Base-by-base conservation (phyloP, 164 flowering plant species). In the Dillenia suffruticosa region DNA sequence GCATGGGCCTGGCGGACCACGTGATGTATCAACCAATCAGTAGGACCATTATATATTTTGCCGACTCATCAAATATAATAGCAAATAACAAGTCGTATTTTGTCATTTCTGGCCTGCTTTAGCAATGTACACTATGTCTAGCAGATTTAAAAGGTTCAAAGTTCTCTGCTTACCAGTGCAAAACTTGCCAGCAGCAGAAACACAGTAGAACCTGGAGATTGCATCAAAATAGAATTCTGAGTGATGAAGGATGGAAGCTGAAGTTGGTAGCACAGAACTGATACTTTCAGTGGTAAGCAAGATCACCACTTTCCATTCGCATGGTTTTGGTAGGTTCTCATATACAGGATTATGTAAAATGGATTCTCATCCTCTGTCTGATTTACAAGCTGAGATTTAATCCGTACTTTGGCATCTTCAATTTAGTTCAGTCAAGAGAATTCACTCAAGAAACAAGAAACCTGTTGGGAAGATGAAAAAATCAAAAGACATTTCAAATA, bases 231-330 rank as follows among this genome's bases (percentile, higher is more conserved):
- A 63, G 51, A 61, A 8, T 57, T 57, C 54, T 62, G 70, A 63
- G 52, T 62, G 70, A 72, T 63, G 71, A 70, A 58, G 63, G 53
- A 83, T 77, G 84, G 80, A 74, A 56, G 69, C 82, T 50, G 79
- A 68, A 68, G 72, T 69, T 51, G 74, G 72, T 47, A 63, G 52
- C 53, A 61, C 78, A 69, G 78, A 68, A 62, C 12, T 72, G 19
- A 13, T 58, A 50, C 45, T 59, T 58, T 9, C 44, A 57, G 51
- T 40, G 68, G 85, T 81, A 73, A 69, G 82, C 32, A 40, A 64
- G 46, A 59, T 60, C 66, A 40, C 43, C 54, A 58, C 52, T 52
- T 58, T 54, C 40, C 43, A 49, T 57, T 46, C 2, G 32, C 32
- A 26, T 26, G 32, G 32, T 26, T 26, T 26, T 26, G 32, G 32